Evolutionary conservation across 495 filamentous ascomycete genomes (phyloP).

Genomic region (Cairneyella variabilis): DNA sequence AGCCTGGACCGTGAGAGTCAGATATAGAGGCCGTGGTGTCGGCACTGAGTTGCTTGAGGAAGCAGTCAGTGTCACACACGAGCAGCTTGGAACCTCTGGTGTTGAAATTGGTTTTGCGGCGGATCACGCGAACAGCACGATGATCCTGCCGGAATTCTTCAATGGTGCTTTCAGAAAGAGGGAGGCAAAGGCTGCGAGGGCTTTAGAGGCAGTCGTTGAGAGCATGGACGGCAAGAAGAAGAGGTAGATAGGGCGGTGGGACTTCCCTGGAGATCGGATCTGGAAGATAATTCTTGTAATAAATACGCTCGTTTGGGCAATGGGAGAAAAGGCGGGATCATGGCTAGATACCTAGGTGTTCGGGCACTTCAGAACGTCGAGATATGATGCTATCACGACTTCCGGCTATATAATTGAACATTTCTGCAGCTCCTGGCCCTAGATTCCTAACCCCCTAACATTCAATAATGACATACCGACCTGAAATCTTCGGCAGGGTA

Average conservation of each 20-base stretch:
- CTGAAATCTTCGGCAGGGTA: too few relatives aligned
- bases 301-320: neutral
- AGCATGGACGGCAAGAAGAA: conserved; percentile 22
- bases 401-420: too few relatives aligned
- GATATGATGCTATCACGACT: too few relatives aligned
- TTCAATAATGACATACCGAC: too few relatives aligned
- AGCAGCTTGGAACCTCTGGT: conserved; percentile 52
- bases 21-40: conserved; percentile 63
- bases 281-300: neutral
- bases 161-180: conserved; percentile 53
- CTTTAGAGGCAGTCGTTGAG: conserved; percentile 21
- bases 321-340: neutral
- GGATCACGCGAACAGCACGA: conserved; percentile 63
- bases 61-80: conserved; percentile 54
- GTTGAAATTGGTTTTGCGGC: conserved; percentile 60
- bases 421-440: too few relatives aligned
- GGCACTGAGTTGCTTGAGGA: conserved; percentile 65
- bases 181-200: conserved; percentile 34
- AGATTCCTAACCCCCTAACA: too few relatives aligned
- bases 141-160: conserved; percentile 56
- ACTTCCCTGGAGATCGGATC: neutral
- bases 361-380: too few relatives aligned
- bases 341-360: neutral
- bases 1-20: conserved; percentile 69
- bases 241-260: conserved; percentile 9